phyloP scores from a whole-genome alignment of 495 filamentous ascomycete species.

The Penicillium psychrofluorescens region DNA sequence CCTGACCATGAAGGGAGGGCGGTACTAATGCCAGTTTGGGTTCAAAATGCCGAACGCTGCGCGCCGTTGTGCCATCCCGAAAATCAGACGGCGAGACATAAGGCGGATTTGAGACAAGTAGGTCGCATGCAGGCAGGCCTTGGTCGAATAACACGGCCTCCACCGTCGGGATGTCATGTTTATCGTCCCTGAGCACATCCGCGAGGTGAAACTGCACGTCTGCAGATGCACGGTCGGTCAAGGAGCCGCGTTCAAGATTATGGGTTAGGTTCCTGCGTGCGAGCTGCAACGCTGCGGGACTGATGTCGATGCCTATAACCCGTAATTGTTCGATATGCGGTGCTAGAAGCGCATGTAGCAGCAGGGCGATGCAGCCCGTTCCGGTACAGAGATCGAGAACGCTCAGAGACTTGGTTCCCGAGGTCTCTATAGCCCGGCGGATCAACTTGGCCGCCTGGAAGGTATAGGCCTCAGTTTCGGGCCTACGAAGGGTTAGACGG shows the following conservation, averaged over 20 bases:
- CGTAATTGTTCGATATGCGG: conserved; percentile 18
- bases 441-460: conserved; percentile 47
- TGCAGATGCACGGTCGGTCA: conserved; percentile 18
- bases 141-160: conserved; percentile 5
- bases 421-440: conserved; percentile 1
- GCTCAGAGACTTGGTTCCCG: conserved; percentile 26
- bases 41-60: conserved; percentile 74
- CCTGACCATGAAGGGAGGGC: conserved; percentile 4
- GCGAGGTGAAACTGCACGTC: conserved; percentile 44
- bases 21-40: conserved; percentile 75
- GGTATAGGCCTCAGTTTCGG: conserved; percentile 68
- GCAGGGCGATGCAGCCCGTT: conserved; percentile 82
- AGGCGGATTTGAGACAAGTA: conserved; percentile 86
- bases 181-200: conserved; percentile 44
- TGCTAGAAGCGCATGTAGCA: conserved; percentile 52
- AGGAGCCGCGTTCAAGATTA: conserved; percentile 31
- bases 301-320: conserved; percentile 36
- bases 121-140: conserved; percentile 37
- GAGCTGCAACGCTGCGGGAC: conserved; percentile 48
- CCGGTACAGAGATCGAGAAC: conserved; percentile 86
- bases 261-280: conserved; percentile 52
- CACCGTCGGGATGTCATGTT: conserved; percentile 2
- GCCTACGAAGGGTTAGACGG: conserved; percentile 23
- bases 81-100: conserved; percentile 69
- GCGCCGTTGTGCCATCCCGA: conserved; percentile 45